These are phyloP conservation scores for Fusarium sp. DNA, from an alignment of 2,329 filamentous ascomycete species.

Conservation along the genomic window DNA sequence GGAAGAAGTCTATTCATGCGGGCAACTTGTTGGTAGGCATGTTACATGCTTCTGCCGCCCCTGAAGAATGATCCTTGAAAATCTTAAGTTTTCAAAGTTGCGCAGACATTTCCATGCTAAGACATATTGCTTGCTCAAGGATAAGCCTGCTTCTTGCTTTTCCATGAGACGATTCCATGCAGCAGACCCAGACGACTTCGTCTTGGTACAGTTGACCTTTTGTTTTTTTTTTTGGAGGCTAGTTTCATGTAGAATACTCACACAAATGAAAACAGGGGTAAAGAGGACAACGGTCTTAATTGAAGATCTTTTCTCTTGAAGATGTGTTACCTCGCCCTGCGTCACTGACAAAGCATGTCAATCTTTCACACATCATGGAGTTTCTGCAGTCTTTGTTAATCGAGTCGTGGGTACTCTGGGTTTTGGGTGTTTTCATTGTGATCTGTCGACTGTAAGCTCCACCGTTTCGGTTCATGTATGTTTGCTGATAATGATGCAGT, in stretches of 20 bases:
- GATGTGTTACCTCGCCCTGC: background rate
- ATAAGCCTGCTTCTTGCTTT: background rate
- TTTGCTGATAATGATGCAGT: slow-evolving; percentile 7
- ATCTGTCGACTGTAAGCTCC: slow-evolving; percentile 42
- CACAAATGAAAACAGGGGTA: background rate
- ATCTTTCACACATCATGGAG: slow-evolving; percentile 40
- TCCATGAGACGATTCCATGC: background rate
- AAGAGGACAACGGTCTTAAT: background rate
- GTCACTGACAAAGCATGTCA: background rate
- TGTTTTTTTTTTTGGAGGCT: background rate
- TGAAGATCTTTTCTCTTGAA: background rate
- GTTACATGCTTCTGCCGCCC: background rate
- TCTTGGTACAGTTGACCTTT: background rate
- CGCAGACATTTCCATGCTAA: background rate
- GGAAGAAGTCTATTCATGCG: slow-evolving; percentile 12
- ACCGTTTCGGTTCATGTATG: background rate
- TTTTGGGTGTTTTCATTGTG: slow-evolving; percentile 45
- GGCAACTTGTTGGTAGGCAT: background rate
- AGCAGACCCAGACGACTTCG: no score
- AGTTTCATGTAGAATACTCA: background rate
- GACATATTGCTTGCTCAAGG: background rate
- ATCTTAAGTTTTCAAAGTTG: background rate
- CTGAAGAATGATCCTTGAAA: background rate
- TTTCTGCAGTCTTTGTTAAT: slow-evolving; percentile 43
- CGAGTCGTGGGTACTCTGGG: slow-evolving; percentile 51